These are phyloP conservation scores for Candida chauliodis DNA, from an alignment of 805 yeast genomes.

Conservation along the genomic window DNA sequence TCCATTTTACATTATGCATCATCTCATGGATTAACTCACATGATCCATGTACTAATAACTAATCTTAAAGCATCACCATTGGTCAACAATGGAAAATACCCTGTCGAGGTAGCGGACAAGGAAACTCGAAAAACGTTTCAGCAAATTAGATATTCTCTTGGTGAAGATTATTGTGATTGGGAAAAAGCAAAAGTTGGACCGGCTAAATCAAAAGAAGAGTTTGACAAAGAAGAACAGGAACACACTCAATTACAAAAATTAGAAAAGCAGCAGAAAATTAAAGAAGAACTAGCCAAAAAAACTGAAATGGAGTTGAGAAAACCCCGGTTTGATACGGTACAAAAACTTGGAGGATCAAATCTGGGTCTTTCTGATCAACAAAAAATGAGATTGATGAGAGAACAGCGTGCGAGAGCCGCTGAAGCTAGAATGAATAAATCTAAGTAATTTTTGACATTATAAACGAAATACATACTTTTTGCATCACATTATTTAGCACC, in stretches of 20 bases:
- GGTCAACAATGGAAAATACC: constrained; percentile 56
- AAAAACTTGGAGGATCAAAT: constrained; percentile 39
- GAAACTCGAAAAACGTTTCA: constrained; percentile 58
- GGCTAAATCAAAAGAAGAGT: constrained; percentile 54
- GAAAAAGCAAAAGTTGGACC: constrained; percentile 57
- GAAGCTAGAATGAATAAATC: constrained; percentile 58
- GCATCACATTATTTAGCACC: constrained; percentile 8
- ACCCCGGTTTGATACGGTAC: constrained; percentile 22
- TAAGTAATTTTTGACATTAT: constrained; percentile 9
- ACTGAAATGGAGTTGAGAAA: constrained; percentile 36
- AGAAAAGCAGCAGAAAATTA: constrained; percentile 40
- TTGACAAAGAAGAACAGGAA: constrained; percentile 40
- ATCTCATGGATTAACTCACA: constrained; percentile 58
- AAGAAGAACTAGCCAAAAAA: constrained; percentile 42
- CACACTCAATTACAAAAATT: constrained; percentile 32
- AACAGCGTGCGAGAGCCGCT: constrained; percentile 93
- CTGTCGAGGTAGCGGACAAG: constrained; percentile 62
- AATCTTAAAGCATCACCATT: constrained; percentile 73
- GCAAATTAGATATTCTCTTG: constrained; percentile 60
- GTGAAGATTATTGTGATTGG: constrained; percentile 75
- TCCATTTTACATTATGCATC: constrained; percentile 80
- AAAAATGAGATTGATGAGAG: constrained; percentile 77
- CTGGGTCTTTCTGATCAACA: constrained; percentile 72
- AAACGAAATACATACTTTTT: constrained; percentile 8
- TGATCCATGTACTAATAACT: constrained; percentile 60